Evolutionary conservation across 1,284 basidiomycete species (phyloP).

Genomic region (Cryptococcus jaspeensis): DNA sequence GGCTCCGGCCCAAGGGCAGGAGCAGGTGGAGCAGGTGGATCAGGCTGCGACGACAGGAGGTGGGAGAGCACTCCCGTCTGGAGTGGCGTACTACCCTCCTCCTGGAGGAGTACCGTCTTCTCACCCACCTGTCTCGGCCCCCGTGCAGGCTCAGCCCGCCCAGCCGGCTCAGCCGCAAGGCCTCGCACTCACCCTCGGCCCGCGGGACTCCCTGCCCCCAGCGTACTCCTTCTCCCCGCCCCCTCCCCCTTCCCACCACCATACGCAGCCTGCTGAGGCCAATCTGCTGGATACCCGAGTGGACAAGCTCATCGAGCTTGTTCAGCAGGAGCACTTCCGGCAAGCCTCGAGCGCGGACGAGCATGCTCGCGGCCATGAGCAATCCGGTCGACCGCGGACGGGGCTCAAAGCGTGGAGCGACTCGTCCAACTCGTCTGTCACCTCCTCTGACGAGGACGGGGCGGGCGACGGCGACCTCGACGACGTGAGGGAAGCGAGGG

Average conservation of each 20-base stretch:
- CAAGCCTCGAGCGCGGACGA: too few relatives aligned
- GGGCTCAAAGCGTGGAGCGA: slow-evolving; percentile 2
- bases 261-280: slow-evolving; percentile 34
- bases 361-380: too few relatives aligned
- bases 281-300: slow-evolving; percentile 61
- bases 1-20: too few relatives aligned
- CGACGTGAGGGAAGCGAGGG: background rate
- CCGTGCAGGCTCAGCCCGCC: too few relatives aligned
- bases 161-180: too few relatives aligned
- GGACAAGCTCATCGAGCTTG: slow-evolving; percentile 58
- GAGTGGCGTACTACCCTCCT: slow-evolving; percentile 35
- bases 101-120: slow-evolving; percentile 9
- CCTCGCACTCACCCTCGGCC: slow-evolving; percentile 48
- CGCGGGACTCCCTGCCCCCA: slow-evolving; percentile 15
- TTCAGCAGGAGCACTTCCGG: slow-evolving; percentile 8
- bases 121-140: too few relatives aligned
- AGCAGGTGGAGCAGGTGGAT: background rate
- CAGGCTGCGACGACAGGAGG: background rate
- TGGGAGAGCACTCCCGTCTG: slow-evolving; percentile 13
- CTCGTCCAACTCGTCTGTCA: slow-evolving; percentile 3
- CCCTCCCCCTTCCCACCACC: slow-evolving; percentile 10
- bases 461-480: too few relatives aligned
- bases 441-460: slow-evolving; percentile 9
- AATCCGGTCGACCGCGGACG: too few relatives aligned
- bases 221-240: slow-evolving; percentile 47